Evolutionary conservation across 2,329 filamentous ascomycete species (phyloP).

Genomic region (Claviceps monticola): DNA sequence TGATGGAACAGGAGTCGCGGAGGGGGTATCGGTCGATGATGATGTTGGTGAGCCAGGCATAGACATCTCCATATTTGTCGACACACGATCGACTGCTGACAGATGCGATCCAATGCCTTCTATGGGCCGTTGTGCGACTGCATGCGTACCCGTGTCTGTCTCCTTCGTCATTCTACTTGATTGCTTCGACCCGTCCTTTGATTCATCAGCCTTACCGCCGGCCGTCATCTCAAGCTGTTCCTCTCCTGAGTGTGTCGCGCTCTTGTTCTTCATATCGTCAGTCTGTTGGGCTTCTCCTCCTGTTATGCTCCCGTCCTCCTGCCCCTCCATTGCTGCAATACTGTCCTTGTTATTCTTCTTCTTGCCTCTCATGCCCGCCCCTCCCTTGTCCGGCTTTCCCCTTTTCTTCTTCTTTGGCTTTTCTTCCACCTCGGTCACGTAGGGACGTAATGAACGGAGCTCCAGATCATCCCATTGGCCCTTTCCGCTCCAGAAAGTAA

Average conservation of each 20-base stretch:
- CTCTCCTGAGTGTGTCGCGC: neutral
- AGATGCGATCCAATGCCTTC: neutral
- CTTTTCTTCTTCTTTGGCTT: slow-evolving; percentile 48
- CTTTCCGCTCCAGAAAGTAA: slow-evolving; percentile 88
- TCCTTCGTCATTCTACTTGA: neutral
- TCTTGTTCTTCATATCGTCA: slow-evolving; percentile 8
- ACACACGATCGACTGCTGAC: neutral
- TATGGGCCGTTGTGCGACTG: neutral
- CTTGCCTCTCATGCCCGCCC: slow-evolving; percentile 15
- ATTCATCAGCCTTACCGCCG: neutral
- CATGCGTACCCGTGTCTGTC: neutral
- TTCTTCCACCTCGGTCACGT: slow-evolving; percentile 48
- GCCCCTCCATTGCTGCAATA: slow-evolving; percentile 8
- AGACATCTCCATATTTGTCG: neutral
- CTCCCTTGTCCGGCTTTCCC: slow-evolving; percentile 22
- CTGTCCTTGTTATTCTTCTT: slow-evolving; percentile 17
- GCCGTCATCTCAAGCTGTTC: neutral
- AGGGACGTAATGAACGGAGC: slow-evolving; percentile 55
- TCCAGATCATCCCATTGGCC: slow-evolving; percentile 68
- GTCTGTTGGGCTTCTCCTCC: slow-evolving; percentile 2
- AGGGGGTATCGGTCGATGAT: neutral
- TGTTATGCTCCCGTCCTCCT: neutral
- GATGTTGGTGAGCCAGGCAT: neutral
- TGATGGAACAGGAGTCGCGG: slow-evolving; percentile 9
- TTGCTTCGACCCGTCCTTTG: neutral